Conservation (phyloP, 2,329 filamentous ascomycete genomes). For the Monilinia vaccinii-corymbosi region DNA sequence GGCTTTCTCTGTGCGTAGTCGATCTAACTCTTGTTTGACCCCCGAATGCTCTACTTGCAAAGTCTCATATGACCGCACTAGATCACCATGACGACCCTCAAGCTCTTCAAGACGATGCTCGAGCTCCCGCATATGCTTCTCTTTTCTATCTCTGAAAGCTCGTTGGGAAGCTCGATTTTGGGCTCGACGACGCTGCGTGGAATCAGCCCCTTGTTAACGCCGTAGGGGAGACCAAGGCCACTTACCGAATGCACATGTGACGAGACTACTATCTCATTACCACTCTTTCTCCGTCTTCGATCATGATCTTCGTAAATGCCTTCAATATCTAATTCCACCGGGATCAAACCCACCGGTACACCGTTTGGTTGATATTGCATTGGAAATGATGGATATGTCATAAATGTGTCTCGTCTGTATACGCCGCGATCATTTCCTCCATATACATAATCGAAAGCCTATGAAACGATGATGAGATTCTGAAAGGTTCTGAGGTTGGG, state of each 20-base stretch:
- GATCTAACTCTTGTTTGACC: conserved; percentile 27
- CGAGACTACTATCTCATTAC: conserved; percentile 25
- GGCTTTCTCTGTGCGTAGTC: conserved; percentile 21
- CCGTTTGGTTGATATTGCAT: conserved; percentile 24
- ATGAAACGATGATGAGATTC: conserved; percentile 13
- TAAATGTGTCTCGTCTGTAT: conserved; percentile 21
- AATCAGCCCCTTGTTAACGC: conserved; percentile 3
- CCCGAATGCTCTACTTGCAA: conserved; percentile 34
- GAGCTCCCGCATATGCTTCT: conserved; percentile 56
- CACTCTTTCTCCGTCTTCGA: conserved; percentile 26
- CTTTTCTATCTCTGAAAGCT: conserved; percentile 53
- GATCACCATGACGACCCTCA: conserved; percentile 45
- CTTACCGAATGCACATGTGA: conserved; percentile 30
- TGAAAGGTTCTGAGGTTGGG: not conserved
- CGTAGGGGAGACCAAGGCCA: not conserved
- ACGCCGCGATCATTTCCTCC: conserved; percentile 21
- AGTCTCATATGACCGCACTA: conserved; percentile 44
- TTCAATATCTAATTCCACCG: conserved; percentile 29
- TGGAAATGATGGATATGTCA: conserved; percentile 25
- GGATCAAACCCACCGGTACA: conserved; percentile 25
- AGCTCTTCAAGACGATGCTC: conserved; percentile 46
- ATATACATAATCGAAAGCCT: conserved; percentile 12
- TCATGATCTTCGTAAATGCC: conserved; percentile 29
- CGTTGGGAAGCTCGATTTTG: conserved; percentile 53
- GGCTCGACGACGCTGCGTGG: conserved; percentile 42